phyloP scores from a whole-genome alignment of 208 protist genomes.

The Crithidia bombi region DNA sequence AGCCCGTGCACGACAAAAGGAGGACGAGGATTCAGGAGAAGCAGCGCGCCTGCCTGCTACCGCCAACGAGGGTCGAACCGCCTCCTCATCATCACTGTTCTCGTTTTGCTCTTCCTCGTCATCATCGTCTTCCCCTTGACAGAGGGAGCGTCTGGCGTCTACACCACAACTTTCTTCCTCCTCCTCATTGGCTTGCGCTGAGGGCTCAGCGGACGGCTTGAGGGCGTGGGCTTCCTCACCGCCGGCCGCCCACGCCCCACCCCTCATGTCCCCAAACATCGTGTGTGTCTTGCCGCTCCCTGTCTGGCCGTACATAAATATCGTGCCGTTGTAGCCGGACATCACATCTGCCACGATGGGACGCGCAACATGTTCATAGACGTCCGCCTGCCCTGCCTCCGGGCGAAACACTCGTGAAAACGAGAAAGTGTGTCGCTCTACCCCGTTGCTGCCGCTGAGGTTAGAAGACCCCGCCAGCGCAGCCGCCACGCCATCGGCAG shows the following conservation, averaged over 20 bases:
- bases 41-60: neutral
- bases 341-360: conserved; percentile 92
- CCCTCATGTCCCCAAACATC: conserved; percentile 77
- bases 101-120: conserved; percentile 5
- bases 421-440: conserved; percentile 45
- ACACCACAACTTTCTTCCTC: conserved; percentile 11
- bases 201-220: neutral
- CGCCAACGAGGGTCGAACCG: neutral
- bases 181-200: neutral
- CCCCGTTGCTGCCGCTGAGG: neutral
- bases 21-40: neutral
- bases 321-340: conserved; percentile 86
- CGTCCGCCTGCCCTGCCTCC: conserved; percentile 58
- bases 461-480: neutral
- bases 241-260: conserved; percentile 20
- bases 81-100: neutral
- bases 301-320: conserved; percentile 94
- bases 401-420: conserved; percentile 72
- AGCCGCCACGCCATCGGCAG: neutral
- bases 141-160: neutral
- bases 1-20: conserved; percentile 24
- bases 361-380: conserved; percentile 86
- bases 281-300: conserved; percentile 92
- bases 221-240: neutral
- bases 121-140: neutral